These are phyloP conservation scores for Aspergillus latus DNA, from an alignment of 2,329 filamentous ascomycete species.

Conservation along the genomic window DNA sequence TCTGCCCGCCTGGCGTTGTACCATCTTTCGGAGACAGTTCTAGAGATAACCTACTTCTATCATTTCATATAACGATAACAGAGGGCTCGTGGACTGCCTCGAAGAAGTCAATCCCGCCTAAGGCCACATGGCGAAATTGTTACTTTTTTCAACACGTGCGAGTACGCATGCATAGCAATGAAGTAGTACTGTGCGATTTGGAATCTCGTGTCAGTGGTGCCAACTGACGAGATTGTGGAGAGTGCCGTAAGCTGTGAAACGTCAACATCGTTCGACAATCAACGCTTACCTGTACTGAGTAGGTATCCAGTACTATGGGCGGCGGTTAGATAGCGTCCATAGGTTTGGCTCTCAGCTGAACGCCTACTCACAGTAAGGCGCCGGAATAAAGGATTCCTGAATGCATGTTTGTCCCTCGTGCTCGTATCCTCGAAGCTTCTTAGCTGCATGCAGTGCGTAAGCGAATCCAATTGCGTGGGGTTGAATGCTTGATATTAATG, in stretches of 20 bases:
- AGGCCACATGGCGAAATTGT: slow-evolving; percentile 1
- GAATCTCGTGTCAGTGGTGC: not conserved
- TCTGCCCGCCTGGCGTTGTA: not conserved
- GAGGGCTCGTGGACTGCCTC: not conserved
- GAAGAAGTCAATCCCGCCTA: not conserved
- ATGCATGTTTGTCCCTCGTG: not conserved
- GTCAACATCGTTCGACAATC: not conserved
- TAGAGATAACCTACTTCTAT: not conserved
- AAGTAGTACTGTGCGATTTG: not conserved
- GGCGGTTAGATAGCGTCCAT: not conserved
- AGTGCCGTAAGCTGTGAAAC: slow-evolving; percentile 5
- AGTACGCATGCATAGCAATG: not conserved
- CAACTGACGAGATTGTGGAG: not conserved
- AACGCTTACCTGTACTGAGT: not conserved
- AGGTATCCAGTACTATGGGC: not conserved
- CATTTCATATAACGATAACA: not conserved
- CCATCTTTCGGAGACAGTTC: not conserved
- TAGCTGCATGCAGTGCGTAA: slow-evolving; percentile 3
- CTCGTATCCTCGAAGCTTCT: not conserved
- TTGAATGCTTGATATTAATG: slow-evolving; percentile 3
- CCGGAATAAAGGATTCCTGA: not conserved
- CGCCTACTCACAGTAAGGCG: not conserved
- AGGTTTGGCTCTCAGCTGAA: not conserved
- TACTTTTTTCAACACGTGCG: slow-evolving; percentile 1
- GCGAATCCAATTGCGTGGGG: not conserved